A percentile compares a stretch with the other conserved stretches of the same genome.
phyloP scores from a whole-genome alignment of 2,329 filamentous ascomycete genomes.

The Microcera coccophila region DNA sequence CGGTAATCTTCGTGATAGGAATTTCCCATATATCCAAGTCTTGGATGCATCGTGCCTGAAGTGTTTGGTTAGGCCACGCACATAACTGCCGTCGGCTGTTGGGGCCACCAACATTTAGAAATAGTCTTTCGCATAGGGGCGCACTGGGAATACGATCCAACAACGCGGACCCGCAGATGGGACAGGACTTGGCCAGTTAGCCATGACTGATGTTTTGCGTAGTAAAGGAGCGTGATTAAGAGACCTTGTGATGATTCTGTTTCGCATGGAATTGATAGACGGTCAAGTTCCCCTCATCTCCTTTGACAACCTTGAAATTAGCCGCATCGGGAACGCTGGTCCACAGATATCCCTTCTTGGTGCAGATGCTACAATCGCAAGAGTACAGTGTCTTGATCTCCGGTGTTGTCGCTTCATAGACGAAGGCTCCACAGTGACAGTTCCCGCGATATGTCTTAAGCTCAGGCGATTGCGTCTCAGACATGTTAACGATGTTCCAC shows the following conservation, averaged over 20 bases:
- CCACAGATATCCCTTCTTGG: constrained; percentile 45
- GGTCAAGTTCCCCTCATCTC: constrained; percentile 37
- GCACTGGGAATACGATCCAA: constrained; percentile 29
- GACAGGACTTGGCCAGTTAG: constrained; percentile 44
- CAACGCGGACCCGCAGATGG: constrained; percentile 46
- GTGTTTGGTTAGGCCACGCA: constrained; percentile 2
- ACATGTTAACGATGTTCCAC: constrained; percentile 5
- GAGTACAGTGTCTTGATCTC: constrained; percentile 53
- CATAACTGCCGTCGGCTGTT: background rate
- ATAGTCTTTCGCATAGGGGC: constrained; percentile 28
- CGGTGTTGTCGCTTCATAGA: constrained; percentile 50
- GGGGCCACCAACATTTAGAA: constrained; percentile 40
- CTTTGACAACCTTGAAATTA: constrained; percentile 45
- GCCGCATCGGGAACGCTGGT: constrained; percentile 28
- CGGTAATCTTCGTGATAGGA: constrained; percentile 29
- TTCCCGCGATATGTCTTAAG: constrained; percentile 50
- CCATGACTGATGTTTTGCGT: background rate
- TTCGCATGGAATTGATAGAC: constrained; percentile 43
- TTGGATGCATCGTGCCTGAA: constrained; percentile 42
- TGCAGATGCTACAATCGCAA: constrained; percentile 67
- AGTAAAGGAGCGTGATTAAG: background rate
- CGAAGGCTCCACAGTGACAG: constrained; percentile 54
- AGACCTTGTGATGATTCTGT: constrained; percentile 41
- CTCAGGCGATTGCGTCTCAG: constrained; percentile 4
- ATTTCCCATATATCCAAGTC: constrained; percentile 37